Evolutionary conservation across 805 yeast genomes (phyloP), one percentile per base, ranked within the genome.

Genomic region (Cyberlindnera mrakii): DNA sequence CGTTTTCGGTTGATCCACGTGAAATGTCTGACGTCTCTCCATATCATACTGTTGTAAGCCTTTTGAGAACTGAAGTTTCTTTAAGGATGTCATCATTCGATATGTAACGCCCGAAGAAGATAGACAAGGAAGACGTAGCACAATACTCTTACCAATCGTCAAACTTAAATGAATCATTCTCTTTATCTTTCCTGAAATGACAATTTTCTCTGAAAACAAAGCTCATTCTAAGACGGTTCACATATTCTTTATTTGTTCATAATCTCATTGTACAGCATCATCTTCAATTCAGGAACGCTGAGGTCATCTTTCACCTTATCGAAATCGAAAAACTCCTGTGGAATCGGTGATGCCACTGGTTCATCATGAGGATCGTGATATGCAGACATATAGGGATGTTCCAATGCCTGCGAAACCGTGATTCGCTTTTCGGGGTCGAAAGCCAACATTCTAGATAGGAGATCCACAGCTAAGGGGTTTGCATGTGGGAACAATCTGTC

Each of bases 361-460:
- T 91, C 98, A 61, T 91, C 98, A 42, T 77, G 78, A 3, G 96
- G 96, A 58, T 91, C 98, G 63, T 91, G 98, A 65, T 91, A 91
- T n/a, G 85, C 75, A 40, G 73, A 66, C 42, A 91, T 69, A 63
- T 91, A 91, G 3, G 96, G 96, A 60, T 91, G 98, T 51, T 74
- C 66, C 38, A 91, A 72, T 0, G 97, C 96, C 47, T 85, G 83
- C 41, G 74, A 82, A 4, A 89, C 98, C 2, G 90, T 78, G 48
- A 90, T 82, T 57, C 98, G 72, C 56, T 83, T 79, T 11, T 72
- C 65, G 2, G 97, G 97, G 55, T 89, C 87, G 62, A 91, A 91
- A 1, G 85, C 76, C 37, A 91, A 72, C 70, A 91, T 70, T 50
- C 75, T 81, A 62, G 81, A 72, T 43, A 84, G 57, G 3, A 48